Base-by-base conservation (phyloP, 345 rosid species). In the Stellera chamaejasme region DNA sequence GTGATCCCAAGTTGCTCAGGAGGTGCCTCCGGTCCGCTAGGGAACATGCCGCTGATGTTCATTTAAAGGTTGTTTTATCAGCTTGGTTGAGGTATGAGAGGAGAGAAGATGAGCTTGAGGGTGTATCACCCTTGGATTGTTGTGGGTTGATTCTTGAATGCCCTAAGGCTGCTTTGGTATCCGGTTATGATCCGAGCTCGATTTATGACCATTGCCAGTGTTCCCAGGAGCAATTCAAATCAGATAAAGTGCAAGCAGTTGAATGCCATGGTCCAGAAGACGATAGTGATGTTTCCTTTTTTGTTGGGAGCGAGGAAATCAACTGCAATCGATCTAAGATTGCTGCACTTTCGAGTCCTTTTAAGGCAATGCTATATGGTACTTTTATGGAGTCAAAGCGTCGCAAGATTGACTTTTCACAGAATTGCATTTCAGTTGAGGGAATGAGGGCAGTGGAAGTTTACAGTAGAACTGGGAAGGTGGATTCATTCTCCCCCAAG, bases 71-170 rank as follows among this genome's bases (percentile, higher is more conserved):
- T 19, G 88, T 88, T 60, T 79, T 92, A 23, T 80, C 89, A 49
- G 81, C 95, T 47, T 92, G 98, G 98, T 74, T 92, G 69, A 73
- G 88, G 64, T 82, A 63, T 61, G 93, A 88, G 79, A 83, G 83
- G 74, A 82, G 87, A 57, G 95, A 75, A 50, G 75, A 91, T 62
- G 96, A 85, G 44, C 84, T 82, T 16, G 65, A 63, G 54, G 90
- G 81, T 36, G 69, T 80, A 27, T 74, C 81, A 4, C 59, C 84
- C 7, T 63, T 79, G 77, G 83, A 73, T 32, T 88, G 88, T 61
- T 41, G 73, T 55, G 82, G 81, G 26, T 59, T 68, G 66, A 65
- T 74, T 62, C 72, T 78, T 56, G 95, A 91, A 64, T 83, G 88
- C 61, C 85, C 95, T 0, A 56, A 50, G 66, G 64, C 69, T 70